Evolutionary conservation across 305 asterid genomes (phyloP).

Genomic region (Plantago coronopus): DNA sequence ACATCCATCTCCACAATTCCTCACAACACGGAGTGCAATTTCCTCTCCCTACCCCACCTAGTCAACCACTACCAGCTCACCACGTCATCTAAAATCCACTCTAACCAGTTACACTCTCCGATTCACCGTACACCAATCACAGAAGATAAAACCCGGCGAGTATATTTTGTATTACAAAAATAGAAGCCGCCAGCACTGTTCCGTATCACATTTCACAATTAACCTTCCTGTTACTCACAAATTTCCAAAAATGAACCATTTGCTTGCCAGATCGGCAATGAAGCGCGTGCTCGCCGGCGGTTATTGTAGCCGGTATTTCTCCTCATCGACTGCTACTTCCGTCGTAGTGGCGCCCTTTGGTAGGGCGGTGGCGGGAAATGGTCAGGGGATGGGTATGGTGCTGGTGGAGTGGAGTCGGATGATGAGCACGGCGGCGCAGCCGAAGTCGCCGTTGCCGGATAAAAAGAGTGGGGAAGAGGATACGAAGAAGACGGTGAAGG

Average conservation of each 20-base stretch:
- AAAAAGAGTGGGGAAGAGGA: constrained; percentile 34
- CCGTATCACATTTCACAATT: neutral
- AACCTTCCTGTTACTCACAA: constrained; percentile 7
- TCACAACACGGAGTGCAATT: neutral
- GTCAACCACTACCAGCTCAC: constrained; percentile 11
- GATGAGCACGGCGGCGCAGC: constrained; percentile 53
- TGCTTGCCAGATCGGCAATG: constrained; percentile 37
- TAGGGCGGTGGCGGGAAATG: constrained; percentile 30
- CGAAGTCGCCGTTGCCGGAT: constrained; percentile 25
- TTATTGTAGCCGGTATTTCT: constrained; percentile 22
- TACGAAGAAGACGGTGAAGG: constrained; percentile 31
- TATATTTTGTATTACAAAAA: neutral
- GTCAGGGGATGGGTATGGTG: constrained; percentile 34
- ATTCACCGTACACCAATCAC: constrained; percentile 20
- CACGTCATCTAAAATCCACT: constrained; percentile 20
- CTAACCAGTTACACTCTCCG: constrained; percentile 6
- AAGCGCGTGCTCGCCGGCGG: constrained; percentile 49
- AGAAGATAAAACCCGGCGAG: neutral
- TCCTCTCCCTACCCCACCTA: neutral
- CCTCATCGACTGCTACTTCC: constrained; percentile 21
- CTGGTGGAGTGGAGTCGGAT: constrained; percentile 49
- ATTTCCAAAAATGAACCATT: constrained; percentile 45
- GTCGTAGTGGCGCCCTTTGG: constrained; percentile 24
- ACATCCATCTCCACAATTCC: neutral
- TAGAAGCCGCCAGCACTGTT: constrained; percentile 6